phyloP scores from a whole-genome alignment of 805 yeast species.

The Wickerhamomyces subpelliculosus region DNA sequence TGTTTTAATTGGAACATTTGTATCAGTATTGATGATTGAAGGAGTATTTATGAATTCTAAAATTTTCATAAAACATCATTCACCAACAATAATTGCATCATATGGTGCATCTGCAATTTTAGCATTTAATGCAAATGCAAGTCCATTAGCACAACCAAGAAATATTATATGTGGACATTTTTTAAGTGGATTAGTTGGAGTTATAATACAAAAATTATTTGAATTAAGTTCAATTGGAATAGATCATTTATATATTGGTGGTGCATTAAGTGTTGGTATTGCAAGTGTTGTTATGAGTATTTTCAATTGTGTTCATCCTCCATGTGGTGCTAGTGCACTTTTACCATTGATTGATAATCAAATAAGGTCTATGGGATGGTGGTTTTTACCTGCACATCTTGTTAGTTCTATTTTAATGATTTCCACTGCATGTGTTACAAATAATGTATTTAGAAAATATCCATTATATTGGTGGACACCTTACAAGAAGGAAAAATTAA shows the following conservation, averaged over 20 bases:
- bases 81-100: conserved; percentile 45
- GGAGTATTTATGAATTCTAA: conserved; percentile 35
- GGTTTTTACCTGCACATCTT: conserved; percentile 52
- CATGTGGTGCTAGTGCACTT: conserved; percentile 65
- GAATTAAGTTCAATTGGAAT: conserved; percentile 35
- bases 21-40: conserved; percentile 39
- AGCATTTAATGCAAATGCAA: conserved; percentile 45
- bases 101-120: conserved; percentile 61
- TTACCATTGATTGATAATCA: conserved; percentile 43
- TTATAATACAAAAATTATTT: conserved; percentile 48
- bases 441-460: conserved; percentile 45
- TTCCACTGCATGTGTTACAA: conserved; percentile 43
- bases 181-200: conserved; percentile 44
- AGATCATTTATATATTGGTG: conserved; percentile 48
- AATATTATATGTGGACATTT: conserved; percentile 52
- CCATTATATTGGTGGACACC: conserved; percentile 56
- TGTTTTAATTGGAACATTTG: conserved; percentile 36
- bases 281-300: conserved; percentile 48
- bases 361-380: conserved; percentile 52
- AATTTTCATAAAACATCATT: conserved; percentile 31
- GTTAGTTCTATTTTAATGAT: conserved; percentile 42
- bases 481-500: conserved; percentile 4
- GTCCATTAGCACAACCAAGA: conserved; percentile 62
- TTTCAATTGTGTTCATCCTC: conserved; percentile 58
- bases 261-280: conserved; percentile 49